A percentile compares a stretch with the other conserved stretches of the same genome.
Conservation (phyloP, 345 rosid genomes). For the Aurinia saxatilis region DNA sequence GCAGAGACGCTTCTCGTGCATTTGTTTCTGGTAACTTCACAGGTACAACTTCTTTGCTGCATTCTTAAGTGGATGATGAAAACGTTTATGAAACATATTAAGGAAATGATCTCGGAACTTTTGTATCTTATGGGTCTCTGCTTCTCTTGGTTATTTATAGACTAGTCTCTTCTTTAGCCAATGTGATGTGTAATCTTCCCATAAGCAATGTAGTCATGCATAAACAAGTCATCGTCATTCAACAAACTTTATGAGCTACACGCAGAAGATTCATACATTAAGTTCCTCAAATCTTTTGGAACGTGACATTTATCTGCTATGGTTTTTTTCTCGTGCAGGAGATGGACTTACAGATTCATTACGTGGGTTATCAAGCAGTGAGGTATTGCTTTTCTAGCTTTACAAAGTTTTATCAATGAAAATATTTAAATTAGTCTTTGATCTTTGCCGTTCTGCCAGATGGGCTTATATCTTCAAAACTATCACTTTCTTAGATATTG, state of each 20-base stretch:
- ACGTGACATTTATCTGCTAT: slow-evolving; percentile 1
- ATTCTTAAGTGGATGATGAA: background rate
- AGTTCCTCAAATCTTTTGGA: background rate
- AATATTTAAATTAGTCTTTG: background rate
- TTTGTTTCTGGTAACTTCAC: slow-evolving; percentile 96
- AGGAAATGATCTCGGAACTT: background rate
- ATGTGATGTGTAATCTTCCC: background rate
- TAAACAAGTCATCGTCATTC: background rate
- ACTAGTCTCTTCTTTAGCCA: background rate
- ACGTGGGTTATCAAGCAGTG: slow-evolving; percentile 67
- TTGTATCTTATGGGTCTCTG: background rate
- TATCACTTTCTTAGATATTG: background rate
- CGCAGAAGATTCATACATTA: background rate
- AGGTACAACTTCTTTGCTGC: slow-evolving; percentile 36
- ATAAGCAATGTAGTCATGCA: background rate
- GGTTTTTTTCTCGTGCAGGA: slow-evolving; percentile 40
- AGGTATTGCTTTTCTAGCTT: slow-evolving; percentile 38
- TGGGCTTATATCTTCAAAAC: background rate
- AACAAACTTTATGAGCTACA: background rate
- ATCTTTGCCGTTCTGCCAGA: background rate
- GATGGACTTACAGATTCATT: slow-evolving; percentile 88
- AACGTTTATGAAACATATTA: background rate
- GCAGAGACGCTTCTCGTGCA: slow-evolving; percentile 90
- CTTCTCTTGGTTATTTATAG: background rate
- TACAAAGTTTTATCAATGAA: background rate